Evolutionary conservation across 1,139 yeast genomes (phyloP).

Genomic region (Taphrina communis): DNA sequence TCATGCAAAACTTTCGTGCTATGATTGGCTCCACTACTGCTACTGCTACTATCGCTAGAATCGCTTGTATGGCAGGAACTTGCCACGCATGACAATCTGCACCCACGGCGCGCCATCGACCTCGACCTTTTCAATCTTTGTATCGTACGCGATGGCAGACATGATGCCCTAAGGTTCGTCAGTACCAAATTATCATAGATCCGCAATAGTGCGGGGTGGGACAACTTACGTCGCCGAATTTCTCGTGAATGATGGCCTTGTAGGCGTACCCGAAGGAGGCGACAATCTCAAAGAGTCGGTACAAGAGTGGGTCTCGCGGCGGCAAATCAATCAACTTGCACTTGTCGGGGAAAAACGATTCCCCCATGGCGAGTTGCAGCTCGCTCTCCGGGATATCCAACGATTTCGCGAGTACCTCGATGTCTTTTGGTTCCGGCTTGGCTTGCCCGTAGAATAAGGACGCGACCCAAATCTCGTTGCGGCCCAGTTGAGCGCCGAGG

Average conservation of each 20-base stretch:
- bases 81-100: conserved; percentile 46
- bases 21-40: too few relatives aligned
- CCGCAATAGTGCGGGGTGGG: too few relatives aligned
- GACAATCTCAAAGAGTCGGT: conserved; percentile 46
- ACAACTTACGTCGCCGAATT: conserved; percentile 45
- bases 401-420: conserved; percentile 41
- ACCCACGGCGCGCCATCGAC: conserved; percentile 46
- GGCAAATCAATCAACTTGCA: conserved; percentile 35
- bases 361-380: conserved; percentile 44
- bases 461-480: conserved; percentile 47
- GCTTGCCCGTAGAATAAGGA: conserved; percentile 46
- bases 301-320: conserved; percentile 45
- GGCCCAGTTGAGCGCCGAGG: conserved; percentile 45
- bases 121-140: conserved; percentile 46
- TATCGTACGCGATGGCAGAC: conserved; percentile 46
- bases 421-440: conserved; percentile 45
- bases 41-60: conserved; percentile 37
- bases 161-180: conserved; percentile 43
- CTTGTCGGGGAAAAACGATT: conserved; percentile 23
- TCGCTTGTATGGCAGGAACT: conserved; percentile 46
- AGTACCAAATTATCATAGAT: too few relatives aligned
- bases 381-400: conserved; percentile 43
- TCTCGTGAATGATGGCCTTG: conserved; percentile 46
- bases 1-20: too few relatives aligned
- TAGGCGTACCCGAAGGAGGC: conserved; percentile 46